phyloP scores from a whole-genome alignment of 2,329 filamentous ascomycete genomes.

The Nannizzia gypsea region DNA sequence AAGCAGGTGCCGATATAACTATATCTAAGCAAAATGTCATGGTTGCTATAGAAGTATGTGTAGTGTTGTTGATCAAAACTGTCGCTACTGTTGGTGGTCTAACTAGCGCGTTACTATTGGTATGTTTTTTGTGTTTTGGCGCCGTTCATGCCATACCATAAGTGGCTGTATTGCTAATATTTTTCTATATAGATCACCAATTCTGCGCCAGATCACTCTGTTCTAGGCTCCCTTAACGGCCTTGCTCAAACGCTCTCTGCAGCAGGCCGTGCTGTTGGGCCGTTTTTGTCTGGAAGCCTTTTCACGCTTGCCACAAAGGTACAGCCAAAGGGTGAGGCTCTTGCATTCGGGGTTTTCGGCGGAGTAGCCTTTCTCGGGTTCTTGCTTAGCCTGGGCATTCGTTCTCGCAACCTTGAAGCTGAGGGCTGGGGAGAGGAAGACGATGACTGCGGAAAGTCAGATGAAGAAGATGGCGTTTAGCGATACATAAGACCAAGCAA shows the following conservation, averaged over 20 bases:
- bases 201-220: constrained; percentile 72
- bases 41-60: constrained; percentile 70
- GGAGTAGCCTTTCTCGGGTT: constrained; percentile 73
- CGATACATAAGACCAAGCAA: background rate
- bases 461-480: constrained; percentile 28
- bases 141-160: background rate
- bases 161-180: background rate
- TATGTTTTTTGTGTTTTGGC: constrained; percentile 35
- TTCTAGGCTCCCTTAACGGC: constrained; percentile 81
- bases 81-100: constrained; percentile 80
- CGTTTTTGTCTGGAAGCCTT: constrained; percentile 74
- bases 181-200: constrained; percentile 63
- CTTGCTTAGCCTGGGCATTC: constrained; percentile 64
- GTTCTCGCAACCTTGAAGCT: constrained; percentile 48
- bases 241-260: constrained; percentile 89
- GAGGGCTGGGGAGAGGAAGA: constrained; percentile 40
- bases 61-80: constrained; percentile 75
- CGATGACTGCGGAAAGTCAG: constrained; percentile 33
- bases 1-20: constrained; percentile 42
- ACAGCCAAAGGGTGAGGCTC: constrained; percentile 65
- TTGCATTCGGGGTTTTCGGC: constrained; percentile 81
- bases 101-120: constrained; percentile 76
- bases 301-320: constrained; percentile 69
- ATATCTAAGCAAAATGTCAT: constrained; percentile 53
- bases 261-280: constrained; percentile 75